Evolutionary conservation across 257 asterid species (phyloP).

Genomic region (Cordia subcordata): DNA sequence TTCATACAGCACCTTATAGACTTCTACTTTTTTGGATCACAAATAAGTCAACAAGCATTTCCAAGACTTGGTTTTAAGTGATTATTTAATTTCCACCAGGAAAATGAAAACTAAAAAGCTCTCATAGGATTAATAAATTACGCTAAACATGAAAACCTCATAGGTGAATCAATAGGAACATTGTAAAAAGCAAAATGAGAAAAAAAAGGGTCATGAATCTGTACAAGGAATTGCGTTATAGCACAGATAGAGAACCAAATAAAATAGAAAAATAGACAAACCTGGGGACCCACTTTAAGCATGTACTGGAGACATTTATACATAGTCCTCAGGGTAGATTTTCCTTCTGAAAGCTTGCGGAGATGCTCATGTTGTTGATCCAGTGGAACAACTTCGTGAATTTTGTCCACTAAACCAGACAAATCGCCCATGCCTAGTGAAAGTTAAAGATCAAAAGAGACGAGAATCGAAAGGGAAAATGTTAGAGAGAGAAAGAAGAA

Average conservation of each 20-base stretch:
- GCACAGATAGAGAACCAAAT: not conserved
- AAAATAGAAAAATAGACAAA: slow-evolving; percentile 19
- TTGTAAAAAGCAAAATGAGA: not conserved
- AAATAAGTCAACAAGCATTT: too few relatives aligned
- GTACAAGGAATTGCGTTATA: not conserved
- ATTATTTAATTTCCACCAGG: too few relatives aligned
- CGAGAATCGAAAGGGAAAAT: not conserved
- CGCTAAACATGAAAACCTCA: too few relatives aligned
- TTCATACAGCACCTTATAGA: too few relatives aligned
- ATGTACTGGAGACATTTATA: slow-evolving; percentile 83
- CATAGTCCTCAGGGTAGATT: slow-evolving; percentile 85
- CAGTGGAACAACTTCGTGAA: slow-evolving; percentile 94
- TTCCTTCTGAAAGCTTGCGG: slow-evolving; percentile 93
- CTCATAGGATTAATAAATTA: too few relatives aligned
- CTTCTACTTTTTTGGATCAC: too few relatives aligned
- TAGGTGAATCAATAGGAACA: not conserved
- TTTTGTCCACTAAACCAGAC: slow-evolving; percentile 98
- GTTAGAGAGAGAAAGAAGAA: slow-evolving; percentile 1
- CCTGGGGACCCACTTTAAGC: slow-evolving; percentile 95
- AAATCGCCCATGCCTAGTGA: slow-evolving; percentile 86
- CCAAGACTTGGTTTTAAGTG: too few relatives aligned
- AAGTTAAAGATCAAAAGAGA: not conserved
- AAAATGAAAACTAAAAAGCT: too few relatives aligned
- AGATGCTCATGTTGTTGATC: slow-evolving; percentile 98
- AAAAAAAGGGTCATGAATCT: not conserved